These are phyloP conservation scores for Astrephomene gubernaculifera DNA, from an alignment of 139 green algal species.

Conservation along the genomic window DNA sequence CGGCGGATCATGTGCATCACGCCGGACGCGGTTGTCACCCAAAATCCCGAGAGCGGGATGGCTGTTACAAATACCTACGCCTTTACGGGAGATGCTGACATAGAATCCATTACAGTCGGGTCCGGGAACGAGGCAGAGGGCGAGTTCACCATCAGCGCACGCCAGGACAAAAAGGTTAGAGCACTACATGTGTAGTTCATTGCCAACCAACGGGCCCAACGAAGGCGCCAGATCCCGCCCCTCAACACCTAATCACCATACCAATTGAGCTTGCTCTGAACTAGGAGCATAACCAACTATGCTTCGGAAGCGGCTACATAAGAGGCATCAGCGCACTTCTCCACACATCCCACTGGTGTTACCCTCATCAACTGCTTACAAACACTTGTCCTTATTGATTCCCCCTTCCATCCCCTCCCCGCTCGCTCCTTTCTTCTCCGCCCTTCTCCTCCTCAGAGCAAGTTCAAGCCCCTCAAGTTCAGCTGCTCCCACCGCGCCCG, in stretches of 20 bases:
- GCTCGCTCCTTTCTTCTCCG: neutral
- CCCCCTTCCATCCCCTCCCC: neutral
- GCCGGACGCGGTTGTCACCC: constrained; percentile 75
- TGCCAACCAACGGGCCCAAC: too few relatives aligned
- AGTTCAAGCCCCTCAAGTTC: constrained; percentile 87
- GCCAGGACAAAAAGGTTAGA: constrained; percentile 76
- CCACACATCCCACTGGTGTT: too few relatives aligned
- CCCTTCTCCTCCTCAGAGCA: constrained; percentile 55
- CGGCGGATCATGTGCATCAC: constrained; percentile 84
- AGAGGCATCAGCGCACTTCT: too few relatives aligned
- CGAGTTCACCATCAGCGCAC: constrained; percentile 78
- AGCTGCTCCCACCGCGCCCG: constrained; percentile 70
- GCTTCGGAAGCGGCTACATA: too few relatives aligned
- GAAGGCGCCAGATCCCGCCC: too few relatives aligned
- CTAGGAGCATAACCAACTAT: too few relatives aligned
- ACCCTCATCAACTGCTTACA: too few relatives aligned
- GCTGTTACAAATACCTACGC: constrained; percentile 85
- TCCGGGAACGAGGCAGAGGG: constrained; percentile 58
- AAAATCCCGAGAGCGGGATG: constrained; percentile 80
- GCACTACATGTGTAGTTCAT: too few relatives aligned
- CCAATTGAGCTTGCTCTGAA: too few relatives aligned
- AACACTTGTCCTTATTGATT: neutral
- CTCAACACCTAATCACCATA: too few relatives aligned
- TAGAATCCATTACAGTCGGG: constrained; percentile 55
- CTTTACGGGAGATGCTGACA: constrained; percentile 65